Percentiles rank a stretch among this genome's conserved stretches.
phyloP scores from a whole-genome alignment of 257 asterid genomes.

The Ballota nigra region DNA sequence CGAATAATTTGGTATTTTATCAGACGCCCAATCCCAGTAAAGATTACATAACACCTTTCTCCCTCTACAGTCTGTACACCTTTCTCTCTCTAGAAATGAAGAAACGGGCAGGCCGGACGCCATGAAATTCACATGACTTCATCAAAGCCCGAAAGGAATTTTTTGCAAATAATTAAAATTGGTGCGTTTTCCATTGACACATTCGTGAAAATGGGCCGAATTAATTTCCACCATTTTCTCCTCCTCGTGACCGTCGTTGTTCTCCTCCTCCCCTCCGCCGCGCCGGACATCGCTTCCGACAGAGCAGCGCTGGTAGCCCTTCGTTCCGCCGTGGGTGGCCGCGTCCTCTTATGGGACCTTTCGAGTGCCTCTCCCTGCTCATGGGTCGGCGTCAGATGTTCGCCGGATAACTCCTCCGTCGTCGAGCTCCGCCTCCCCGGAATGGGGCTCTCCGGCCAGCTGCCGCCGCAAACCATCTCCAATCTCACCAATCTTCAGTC shows the following conservation, averaged over 20 bases:
- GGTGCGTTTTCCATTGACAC: background rate
- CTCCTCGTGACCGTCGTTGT: constrained; percentile 23
- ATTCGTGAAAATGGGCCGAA: constrained; percentile 17
- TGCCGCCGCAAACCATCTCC: constrained; percentile 52
- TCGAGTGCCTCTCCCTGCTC: constrained; percentile 52
- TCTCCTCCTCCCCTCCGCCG: constrained; percentile 29
- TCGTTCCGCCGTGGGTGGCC: constrained; percentile 68
- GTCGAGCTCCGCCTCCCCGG: constrained; percentile 75
- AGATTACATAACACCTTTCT: background rate
- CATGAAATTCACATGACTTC: constrained; percentile 28
- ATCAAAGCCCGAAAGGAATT: background rate
- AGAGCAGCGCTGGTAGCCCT: constrained; percentile 63
- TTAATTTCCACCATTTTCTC: constrained; percentile 29
- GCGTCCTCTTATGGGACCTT: constrained; percentile 58
- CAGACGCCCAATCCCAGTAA: background rate
- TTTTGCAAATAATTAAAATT: background rate
- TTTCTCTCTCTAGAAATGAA: background rate
- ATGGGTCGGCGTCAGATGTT: constrained; percentile 70
- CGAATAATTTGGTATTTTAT: background rate
- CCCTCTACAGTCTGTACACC: constrained; percentile 13
- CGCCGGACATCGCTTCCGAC: constrained; percentile 60
- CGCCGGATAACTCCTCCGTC: constrained; percentile 40
- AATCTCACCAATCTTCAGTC: constrained; percentile 59
- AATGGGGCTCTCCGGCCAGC: constrained; percentile 61
- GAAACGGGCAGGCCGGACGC: background rate